Percentiles rank a stretch among this genome's conserved stretches.
phyloP scores from a whole-genome alignment of 768 basidiomycete genomes.

The Tylopilus balloui region DNA sequence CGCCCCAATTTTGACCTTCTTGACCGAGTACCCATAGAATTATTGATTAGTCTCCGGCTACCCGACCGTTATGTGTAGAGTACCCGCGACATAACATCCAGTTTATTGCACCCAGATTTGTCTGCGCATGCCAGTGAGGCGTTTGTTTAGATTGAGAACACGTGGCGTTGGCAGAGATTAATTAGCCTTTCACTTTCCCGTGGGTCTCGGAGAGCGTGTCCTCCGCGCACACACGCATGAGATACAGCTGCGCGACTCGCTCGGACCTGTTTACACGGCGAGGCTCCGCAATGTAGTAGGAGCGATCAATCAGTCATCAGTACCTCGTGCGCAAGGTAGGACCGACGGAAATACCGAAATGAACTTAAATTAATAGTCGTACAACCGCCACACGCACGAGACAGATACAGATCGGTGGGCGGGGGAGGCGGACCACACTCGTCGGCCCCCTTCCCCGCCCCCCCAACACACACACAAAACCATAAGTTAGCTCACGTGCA shows the following conservation, averaged over 20 bases:
- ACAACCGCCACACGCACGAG: background rate
- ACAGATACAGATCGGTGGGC: background rate
- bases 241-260: background rate
- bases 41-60: background rate
- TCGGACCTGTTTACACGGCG: background rate
- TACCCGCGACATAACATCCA: background rate
- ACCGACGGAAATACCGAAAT: background rate
- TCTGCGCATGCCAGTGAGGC: background rate
- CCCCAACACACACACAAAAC: background rate
- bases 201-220: background rate
- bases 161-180: background rate
- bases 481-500: background rate
- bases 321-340: constrained; percentile 1
- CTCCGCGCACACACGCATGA: background rate
- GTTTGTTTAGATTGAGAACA: background rate
- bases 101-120: background rate
- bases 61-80: background rate
- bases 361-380: background rate
- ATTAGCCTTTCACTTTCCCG: background rate
- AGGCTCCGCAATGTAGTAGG: background rate
- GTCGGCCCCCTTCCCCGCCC: too few relatives aligned
- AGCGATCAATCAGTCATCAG: too few relatives aligned
- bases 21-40: constrained; percentile 7
- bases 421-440: background rate
- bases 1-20: background rate